Evolutionary conservation across 768 basidiomycete species (phyloP).

Genomic region (Psilocybe subaeruginosa): DNA sequence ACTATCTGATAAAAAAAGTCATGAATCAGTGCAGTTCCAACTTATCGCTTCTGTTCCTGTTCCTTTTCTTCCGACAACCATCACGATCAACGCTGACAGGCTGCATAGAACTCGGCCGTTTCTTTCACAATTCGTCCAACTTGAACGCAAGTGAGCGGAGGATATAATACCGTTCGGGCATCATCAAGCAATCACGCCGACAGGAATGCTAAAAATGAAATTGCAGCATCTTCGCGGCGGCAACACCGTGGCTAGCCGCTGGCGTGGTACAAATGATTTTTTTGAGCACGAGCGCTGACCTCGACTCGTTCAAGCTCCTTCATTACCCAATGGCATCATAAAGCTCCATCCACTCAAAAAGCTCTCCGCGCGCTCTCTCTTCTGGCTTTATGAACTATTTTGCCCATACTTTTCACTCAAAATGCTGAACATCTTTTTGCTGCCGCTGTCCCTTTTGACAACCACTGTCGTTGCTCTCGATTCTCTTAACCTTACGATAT

Average conservation of each 20-base stretch:
- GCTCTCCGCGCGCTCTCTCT: background rate
- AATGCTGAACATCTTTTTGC: conserved; percentile 7
- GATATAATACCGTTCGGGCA: background rate
- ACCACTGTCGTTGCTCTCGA: conserved; percentile 14
- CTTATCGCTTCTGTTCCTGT: background rate
- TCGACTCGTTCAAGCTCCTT: background rate
- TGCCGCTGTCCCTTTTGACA: conserved; percentile 16
- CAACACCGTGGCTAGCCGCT: background rate
- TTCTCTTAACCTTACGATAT: conserved; percentile 11
- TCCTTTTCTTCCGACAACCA: background rate
- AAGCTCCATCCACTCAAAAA: conserved; percentile 1
- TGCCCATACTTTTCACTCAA: background rate
- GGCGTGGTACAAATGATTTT: background rate
- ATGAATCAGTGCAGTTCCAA: background rate
- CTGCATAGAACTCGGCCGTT: background rate
- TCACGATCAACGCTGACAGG: background rate
- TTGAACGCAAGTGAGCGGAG: background rate
- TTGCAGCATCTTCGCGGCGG: background rate
- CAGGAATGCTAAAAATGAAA: background rate
- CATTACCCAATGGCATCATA: background rate
- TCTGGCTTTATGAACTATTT: background rate
- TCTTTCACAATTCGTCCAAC: background rate
- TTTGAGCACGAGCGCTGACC: background rate
- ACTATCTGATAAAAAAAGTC: background rate
- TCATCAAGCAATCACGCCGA: background rate